Evolutionary conservation across 768 basidiomycete species (phyloP).

Genomic region (Lactarius deliciosus): DNA sequence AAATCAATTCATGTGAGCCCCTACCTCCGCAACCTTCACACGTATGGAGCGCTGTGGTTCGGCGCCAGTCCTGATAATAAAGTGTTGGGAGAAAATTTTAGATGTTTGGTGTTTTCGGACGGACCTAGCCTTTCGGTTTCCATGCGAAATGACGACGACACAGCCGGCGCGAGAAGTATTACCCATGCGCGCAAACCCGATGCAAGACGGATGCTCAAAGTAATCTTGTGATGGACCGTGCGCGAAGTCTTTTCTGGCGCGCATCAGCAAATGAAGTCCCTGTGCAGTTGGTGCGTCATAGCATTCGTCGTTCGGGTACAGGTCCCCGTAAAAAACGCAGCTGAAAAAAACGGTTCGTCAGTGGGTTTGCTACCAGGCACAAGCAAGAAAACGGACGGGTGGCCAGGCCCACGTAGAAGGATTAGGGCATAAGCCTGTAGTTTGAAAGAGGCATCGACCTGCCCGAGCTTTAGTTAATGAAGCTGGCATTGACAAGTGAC

Average conservation of each 20-base stretch:
- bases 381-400: conserved; percentile 56
- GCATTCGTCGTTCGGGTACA: conserved; percentile 71
- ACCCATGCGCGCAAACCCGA: conserved; percentile 76
- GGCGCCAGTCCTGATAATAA: not conserved
- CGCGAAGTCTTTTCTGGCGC: conserved; percentile 62
- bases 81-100: not conserved
- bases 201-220: conserved; percentile 55
- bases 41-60: conserved; percentile 46
- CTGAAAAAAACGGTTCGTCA: conserved; percentile 39
- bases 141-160: conserved; percentile 69
- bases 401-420: conserved; percentile 64
- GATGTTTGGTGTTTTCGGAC: conserved; percentile 14
- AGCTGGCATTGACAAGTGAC: not conserved
- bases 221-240: conserved; percentile 67
- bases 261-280: conserved; percentile 55
- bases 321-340: conserved; percentile 85
- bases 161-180: conserved; percentile 56
- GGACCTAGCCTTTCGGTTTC: conserved; percentile 27
- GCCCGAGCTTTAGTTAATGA: not conserved
- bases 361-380: conserved; percentile 1
- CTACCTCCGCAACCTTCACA: conserved; percentile 66
- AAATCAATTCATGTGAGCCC: conserved; percentile 39
- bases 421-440: conserved; percentile 81
- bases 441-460: conserved; percentile 75
- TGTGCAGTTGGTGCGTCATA: conserved; percentile 53